Base-by-base conservation (phyloP, 306 rosid genomes). In the Aeschynomene evenia region DNA sequence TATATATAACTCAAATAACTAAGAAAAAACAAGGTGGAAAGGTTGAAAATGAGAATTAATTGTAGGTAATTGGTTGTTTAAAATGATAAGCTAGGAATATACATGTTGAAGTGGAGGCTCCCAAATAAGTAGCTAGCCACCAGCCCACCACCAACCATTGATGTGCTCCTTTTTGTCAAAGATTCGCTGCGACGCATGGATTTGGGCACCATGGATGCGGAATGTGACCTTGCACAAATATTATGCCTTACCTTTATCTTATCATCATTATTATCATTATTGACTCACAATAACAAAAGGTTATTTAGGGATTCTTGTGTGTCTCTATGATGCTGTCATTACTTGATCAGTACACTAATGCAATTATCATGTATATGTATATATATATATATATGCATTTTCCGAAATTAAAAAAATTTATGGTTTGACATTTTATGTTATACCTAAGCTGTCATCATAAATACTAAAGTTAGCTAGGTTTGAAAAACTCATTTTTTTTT, bases 181-280 rank as follows among this genome's bases (percentile, higher is more conserved):
- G 77, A 83, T 83, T 83, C 77, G 79, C 71, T 78, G 80, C 72
- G 23, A 58, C 31, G 70, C 77, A 70, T 82, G 69, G 43, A 61
- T 51, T n/a, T 48, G 29, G 45, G 82, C 74, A 71, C 21, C 67
- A 72, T 78, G 81, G 79, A 76, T 82, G 72, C 72, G 78, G 81
- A 82, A 76, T 82, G 72, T 76, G 78, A 81, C 77, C 20, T 19
- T 18, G 46, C 73, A 63, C 80, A 64, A 49, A 46, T n/a, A n/a
- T 34, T 63, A 33, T 51, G 53, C 39, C 57, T 66, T 62, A 71
- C 39, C 73, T 71, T 79, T 73, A 22, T 67, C 71, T 58, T 7
- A 12, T 23, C 9, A 23, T 53, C 29, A 53, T 59, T 36, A 74
- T 66, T 22, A 5, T 10, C 12, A 53, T 53, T 22, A 74, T 66